Evolutionary conservation across 352 stramenopile genomes (phyloP).

Genomic region (Pythium scleroteichum): DNA sequence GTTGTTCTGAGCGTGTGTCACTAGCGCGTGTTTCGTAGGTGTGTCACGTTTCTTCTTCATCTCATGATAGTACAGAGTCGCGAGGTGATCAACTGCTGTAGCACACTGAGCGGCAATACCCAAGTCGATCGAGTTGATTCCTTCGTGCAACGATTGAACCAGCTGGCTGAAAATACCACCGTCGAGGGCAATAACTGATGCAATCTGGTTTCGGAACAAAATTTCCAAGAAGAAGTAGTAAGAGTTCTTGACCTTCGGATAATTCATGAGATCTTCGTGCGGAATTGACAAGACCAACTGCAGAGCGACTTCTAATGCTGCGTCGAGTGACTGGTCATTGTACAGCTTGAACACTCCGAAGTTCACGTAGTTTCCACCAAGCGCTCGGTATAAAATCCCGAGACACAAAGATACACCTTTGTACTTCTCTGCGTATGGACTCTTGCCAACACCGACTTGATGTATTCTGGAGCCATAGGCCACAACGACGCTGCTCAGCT

Average conservation of each 20-base stretch:
- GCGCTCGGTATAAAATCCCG: conserved; percentile 84
- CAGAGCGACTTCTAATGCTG: conserved; percentile 94
- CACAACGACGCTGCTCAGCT: conserved; percentile 95
- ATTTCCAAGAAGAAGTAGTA: conserved; percentile 99
- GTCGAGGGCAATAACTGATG: conserved; percentile 92
- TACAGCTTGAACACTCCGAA: conserved; percentile 99
- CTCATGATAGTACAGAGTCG: conserved; percentile 94
- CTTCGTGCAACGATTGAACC: conserved; percentile 92
- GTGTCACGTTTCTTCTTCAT: conserved; percentile 97
- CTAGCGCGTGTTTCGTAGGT: conserved; percentile 91
- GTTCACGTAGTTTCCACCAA: conserved; percentile 97
- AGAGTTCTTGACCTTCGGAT: conserved; percentile 97
- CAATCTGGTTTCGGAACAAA: conserved; percentile 97
- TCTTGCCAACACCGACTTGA: conserved; percentile 75
- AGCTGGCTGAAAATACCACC: conserved; percentile 95
- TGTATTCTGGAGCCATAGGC: conserved; percentile 93
- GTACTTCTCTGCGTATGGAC: conserved; percentile 96
- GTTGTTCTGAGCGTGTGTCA: conserved; percentile 90
- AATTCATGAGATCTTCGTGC: conserved; percentile 95
- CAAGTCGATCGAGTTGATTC: conserved; percentile 90
- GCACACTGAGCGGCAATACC: conserved; percentile 94
- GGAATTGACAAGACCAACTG: conserved; percentile 95
- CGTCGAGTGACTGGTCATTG: conserved; percentile 95
- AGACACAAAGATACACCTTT: conserved; percentile 96
- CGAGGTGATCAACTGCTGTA: conserved; percentile 95